These are phyloP conservation scores for Mesembryanthemum crystallinum DNA, from an alignment of 148 eudicot genomes.

Conservation along the genomic window DNA sequence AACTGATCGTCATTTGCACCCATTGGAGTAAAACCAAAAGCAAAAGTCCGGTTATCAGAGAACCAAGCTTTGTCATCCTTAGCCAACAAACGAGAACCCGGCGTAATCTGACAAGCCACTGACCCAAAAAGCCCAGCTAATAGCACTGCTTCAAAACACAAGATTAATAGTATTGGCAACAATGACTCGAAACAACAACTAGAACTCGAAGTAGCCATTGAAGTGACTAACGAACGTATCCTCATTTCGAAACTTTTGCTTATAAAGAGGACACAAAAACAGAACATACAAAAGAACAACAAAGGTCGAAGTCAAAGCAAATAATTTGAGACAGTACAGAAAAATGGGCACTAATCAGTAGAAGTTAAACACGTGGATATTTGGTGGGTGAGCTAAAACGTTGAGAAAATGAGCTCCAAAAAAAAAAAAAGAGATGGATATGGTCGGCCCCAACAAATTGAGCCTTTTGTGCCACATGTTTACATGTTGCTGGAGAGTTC, in stretches of 20 bases:
- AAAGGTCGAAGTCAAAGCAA: not conserved
- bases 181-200: not conserved
- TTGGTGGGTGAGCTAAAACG: conserved; percentile 68
- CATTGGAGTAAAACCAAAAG: conserved; percentile 62
- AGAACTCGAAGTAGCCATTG: conserved; percentile 10
- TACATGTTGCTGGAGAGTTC: not conserved
- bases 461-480: conserved; percentile 29
- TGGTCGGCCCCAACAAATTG: conserved; percentile 41
- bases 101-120: conserved; percentile 31
- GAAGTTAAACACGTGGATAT: conserved; percentile 39
- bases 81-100: conserved; percentile 59
- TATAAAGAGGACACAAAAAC: conserved; percentile 11
- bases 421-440: not conserved
- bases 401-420: conserved; percentile 34
- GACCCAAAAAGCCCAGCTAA: conserved; percentile 20
- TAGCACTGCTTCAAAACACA: not conserved
- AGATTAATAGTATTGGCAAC: not conserved
- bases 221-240: not conserved
- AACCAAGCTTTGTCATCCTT: conserved; percentile 55
- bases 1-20: conserved; percentile 34
- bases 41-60: conserved; percentile 82
- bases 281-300: too few relatives aligned
- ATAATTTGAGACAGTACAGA: not conserved
- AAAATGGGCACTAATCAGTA: not conserved
- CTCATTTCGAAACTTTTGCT: not conserved